Evolutionary conservation across 1,284 basidiomycete species (phyloP), one percentile per base, ranked within the genome.

Genomic region (Athelia sp.): DNA sequence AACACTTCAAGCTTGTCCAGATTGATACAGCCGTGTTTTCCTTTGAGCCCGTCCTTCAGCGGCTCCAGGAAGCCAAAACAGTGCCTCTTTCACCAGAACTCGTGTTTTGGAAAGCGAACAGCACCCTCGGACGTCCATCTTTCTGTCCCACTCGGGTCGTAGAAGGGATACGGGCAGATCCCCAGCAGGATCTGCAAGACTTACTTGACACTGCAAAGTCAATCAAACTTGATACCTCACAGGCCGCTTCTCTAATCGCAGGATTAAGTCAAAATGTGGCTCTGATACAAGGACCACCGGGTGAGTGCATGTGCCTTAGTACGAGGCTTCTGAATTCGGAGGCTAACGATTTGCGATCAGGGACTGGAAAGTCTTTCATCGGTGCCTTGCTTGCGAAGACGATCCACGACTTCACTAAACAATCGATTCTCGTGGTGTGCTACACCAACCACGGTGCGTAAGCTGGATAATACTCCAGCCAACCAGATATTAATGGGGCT

Each of bases 361-460:
- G 82, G 0, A 85, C 82, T 0, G 84, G 82, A 1, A 85, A 85
- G 51, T 83, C 81, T 0, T 84, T 84, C 55, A 79, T 85, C 29
- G 82, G 83, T 1, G 78, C 80, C 0, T 62, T 85, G 0, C 62
- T 84, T 0, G 80, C 78, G 0, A 84, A 84, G 54, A 61, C 70
- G 3, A 57, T 84, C 3, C 72, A 83, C 45, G 71, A 79, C 34
- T 63, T 62, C 46, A 74, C 75, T 0, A 18, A 56, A 0, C 63
- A 72, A 48, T 76, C 57, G 2, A 79, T 85, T 15, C 71, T 84
- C 8, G 80, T 85, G 3, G 77, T 82, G 18, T 84, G 82, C 55
- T 85, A 76, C 51, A 85, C 83, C 1, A 85, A 85, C 50, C 83
- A 85, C 52, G 26, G 26, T 29, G 82, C 15, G 19, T 40, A 21